Evolutionary conservation across 2,329 filamentous ascomycete genomes (phyloP), one percentile per base, ranked within the genome.

Genomic region (Hortaea werneckii): DNA sequence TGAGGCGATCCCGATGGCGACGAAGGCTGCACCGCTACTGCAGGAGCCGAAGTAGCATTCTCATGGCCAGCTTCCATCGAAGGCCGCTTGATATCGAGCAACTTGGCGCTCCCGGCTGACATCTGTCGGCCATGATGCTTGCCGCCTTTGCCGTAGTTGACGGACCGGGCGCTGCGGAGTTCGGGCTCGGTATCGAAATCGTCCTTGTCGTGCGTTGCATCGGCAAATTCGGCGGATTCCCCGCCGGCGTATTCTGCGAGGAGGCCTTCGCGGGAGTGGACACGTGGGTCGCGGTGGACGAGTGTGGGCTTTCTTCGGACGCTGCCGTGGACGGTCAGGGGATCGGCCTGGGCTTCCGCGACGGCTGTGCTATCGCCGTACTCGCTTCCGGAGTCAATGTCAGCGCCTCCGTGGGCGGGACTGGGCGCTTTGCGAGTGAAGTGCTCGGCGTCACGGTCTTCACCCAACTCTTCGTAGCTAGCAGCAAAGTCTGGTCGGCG

Each of bases 61-160:
- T 39, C 37, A 8, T 13, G 10, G 6, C 27, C 40, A 10, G 34
- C 38, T 6, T 47, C 46, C 32, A 35, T 30, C 20, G 43, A 46
- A 10, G 34, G 37, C 26, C 50, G 47, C 37, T 46, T 46, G 13
- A 53, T 44, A 20, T 88, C 80, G 42, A 92, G 68, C 43, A 90
- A 66, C 64, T 79, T 84, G 8, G 85, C 85, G 58, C 83, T 89
- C 42, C 85, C 85, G 39, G 84, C 83, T 58, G 84, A 89, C 58
- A 88, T 80, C 52, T 83, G 83, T 44, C 82, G 76, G 13, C 72
- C 77, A 55, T 89, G 84, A 7, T 75, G 72, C 56, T 73, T 78
- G 27, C 49, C 50, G 37, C 44, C 48, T n/a, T 35, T 9, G 47
- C 78, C 77, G 42, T 84, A 71, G 50, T 83, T 78, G 47, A 90